Base-by-base conservation (phyloP, 2,329 filamentous ascomycete species). In the Xylaria sp. region DNA sequence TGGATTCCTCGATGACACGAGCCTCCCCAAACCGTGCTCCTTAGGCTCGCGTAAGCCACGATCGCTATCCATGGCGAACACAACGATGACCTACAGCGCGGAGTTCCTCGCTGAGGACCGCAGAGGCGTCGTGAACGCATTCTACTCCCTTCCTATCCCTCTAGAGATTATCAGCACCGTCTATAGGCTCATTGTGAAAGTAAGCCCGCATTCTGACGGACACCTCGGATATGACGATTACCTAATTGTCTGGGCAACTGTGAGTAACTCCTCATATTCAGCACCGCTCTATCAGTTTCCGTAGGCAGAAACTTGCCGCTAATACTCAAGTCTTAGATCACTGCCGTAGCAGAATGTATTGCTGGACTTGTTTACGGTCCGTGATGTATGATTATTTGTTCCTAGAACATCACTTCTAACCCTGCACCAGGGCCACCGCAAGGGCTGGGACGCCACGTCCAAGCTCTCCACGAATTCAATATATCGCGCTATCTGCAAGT, bases 181-280 rank as follows among this genome's bases (percentile, higher is more conserved):
- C 4, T 64, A 68, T 9, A 60, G 71, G 33, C 54, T 72, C 46
- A 70, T 56, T 61, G 66, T 69, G n/a, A 70, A 71, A 42, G 60
- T 59, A 21, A 65, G 64, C 53, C 61, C 64, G 7, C 51, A 52
- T 19, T 61, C 67, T 7, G 66, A 69, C 21, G 60, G 63, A 14
- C 45, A 43, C 11, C 42, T 70, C 4, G 61, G 66, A 12, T 71
- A 66, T 37, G 71, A 73, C 31, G 71, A 73, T 31, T 72, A 70
- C 52, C 57, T 73, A 19, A 72, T 72, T 23, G 54, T 70, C 11
- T 72, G 69, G 66, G 71, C 71, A 46, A 72, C 71, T 12, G 70
- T 72, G 66, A 25, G 70, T 2, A 28, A 25, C 12, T 46, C 28
- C 31, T 51, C 25, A 35, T 25, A 23, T 37, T 45, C 35, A 28